Evolutionary conservation across 768 basidiomycete genomes (phyloP).

Genomic region (Pseudohyphozyma bogoriensis): DNA sequence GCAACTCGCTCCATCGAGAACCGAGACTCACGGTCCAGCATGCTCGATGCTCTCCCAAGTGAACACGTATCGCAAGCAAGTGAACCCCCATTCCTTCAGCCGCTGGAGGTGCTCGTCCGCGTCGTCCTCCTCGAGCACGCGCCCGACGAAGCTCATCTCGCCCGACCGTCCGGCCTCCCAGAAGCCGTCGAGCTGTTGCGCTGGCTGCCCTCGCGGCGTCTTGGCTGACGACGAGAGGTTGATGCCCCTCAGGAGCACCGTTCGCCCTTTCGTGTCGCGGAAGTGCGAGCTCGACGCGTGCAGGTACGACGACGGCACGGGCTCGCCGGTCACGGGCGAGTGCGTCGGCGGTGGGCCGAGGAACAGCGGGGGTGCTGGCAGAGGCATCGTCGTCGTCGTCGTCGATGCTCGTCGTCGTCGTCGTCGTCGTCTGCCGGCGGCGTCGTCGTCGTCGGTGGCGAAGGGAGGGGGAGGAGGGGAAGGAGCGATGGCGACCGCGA

Average conservation of each 20-base stretch:
- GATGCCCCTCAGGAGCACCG: conserved; percentile 79
- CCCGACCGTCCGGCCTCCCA: conserved; percentile 67
- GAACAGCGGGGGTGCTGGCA: background rate
- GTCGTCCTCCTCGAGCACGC: conserved; percentile 63
- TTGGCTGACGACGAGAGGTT: conserved; percentile 87
- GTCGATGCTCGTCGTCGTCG: too few species aligned
- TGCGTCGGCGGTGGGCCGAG: conserved; percentile 4
- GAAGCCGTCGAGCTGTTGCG: conserved; percentile 59
- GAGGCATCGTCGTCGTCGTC: too few species aligned
- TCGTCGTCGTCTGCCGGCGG: too few species aligned
- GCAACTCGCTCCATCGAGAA: background rate
- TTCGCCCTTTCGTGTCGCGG: conserved; percentile 45
- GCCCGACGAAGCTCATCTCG: conserved; percentile 58
- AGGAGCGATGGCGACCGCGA: too few species aligned
- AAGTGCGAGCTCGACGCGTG: conserved; percentile 31
- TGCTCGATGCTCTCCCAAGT: conserved; percentile 94
- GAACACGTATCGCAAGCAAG: conserved; percentile 66
- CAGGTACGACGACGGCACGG: conserved; percentile 21
- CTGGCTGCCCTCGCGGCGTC: conserved; percentile 61
- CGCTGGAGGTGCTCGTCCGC: conserved; percentile 50
- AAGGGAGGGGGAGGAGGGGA: too few species aligned
- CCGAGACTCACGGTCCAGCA: conserved; percentile 75
- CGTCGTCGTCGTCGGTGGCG: too few species aligned
- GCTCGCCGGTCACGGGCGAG: conserved; percentile 17
- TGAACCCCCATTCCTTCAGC: conserved; percentile 90